These are phyloP conservation scores for Colletotrichum sidae DNA, from an alignment of 2,329 filamentous ascomycete genomes.

Conservation along the genomic window DNA sequence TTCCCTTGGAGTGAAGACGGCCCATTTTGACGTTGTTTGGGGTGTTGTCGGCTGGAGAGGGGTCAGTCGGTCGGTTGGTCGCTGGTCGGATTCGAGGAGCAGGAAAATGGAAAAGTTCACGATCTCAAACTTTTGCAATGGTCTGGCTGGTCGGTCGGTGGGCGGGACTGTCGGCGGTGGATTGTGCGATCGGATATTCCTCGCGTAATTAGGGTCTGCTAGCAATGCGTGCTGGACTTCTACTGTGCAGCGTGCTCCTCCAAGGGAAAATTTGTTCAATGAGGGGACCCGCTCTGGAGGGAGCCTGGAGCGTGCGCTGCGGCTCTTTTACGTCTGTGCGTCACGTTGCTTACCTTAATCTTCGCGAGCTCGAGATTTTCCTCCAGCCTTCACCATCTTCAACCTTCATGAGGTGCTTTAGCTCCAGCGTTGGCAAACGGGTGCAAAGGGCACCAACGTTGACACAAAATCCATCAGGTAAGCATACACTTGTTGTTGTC, in stretches of 20 bases:
- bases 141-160: slow-evolving; percentile 26
- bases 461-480: slow-evolving; percentile 44
- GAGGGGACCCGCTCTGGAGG: not conserved
- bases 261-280: slow-evolving; percentile 25
- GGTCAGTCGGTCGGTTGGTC: slow-evolving; percentile 37
- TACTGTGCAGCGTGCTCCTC: not conserved
- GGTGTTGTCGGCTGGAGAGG: slow-evolving; percentile 38
- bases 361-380: slow-evolving; percentile 27
- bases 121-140: slow-evolving; percentile 21
- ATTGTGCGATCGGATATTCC: slow-evolving; percentile 57
- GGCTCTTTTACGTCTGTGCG: slow-evolving; percentile 28
- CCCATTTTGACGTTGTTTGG: slow-evolving; percentile 75
- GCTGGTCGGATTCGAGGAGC: slow-evolving; percentile 33
- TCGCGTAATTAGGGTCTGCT: slow-evolving; percentile 57
- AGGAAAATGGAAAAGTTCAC: slow-evolving; percentile 34
- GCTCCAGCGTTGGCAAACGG: too few relatives aligned
- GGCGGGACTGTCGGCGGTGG: slow-evolving; percentile 42
- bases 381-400: slow-evolving; percentile 18
- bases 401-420: not conserved
- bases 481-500: slow-evolving; percentile 40
- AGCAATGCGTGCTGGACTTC: slow-evolving; percentile 39
- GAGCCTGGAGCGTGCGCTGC: not conserved
- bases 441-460: too few relatives aligned
- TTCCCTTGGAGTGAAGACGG: slow-evolving; percentile 99
- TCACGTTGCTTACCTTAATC: slow-evolving; percentile 31